Conservation (phyloP, 331 rosid species). For the Malus hybrid region DNA sequence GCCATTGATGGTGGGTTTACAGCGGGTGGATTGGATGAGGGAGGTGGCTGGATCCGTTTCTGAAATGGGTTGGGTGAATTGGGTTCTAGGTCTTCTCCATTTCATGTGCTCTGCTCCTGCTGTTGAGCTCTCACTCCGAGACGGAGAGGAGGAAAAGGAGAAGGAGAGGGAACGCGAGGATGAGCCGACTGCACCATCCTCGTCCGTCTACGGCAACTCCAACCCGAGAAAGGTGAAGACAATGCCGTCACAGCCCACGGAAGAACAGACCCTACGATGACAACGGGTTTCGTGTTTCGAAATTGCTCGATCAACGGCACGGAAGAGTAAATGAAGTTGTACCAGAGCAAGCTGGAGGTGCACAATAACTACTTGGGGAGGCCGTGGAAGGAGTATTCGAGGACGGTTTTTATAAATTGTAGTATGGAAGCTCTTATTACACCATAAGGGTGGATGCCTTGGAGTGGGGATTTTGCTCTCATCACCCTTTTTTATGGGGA, state of each 20-base stretch:
- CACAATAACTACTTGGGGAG: constrained; percentile 87
- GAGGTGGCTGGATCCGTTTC: constrained; percentile 59
- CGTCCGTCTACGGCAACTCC: constrained; percentile 55
- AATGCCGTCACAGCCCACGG: constrained; percentile 84
- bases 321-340: constrained; percentile 62
- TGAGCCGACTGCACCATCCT: constrained; percentile 39
- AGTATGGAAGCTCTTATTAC: constrained; percentile 43
- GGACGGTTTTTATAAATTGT: constrained; percentile 55
- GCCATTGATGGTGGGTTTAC: constrained; percentile 56
- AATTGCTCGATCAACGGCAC: constrained; percentile 82
- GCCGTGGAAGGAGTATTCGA: constrained; percentile 94
- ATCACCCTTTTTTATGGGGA: constrained; percentile 82
- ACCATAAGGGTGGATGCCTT: constrained; percentile 74
- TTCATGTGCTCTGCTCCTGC: constrained; percentile 39
- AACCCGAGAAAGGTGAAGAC: constrained; percentile 62
- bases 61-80: constrained; percentile 45
- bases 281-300: constrained; percentile 73
- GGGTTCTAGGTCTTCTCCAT: constrained; percentile 64
- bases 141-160: no score
- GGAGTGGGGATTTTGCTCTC: constrained; percentile 57
- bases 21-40: constrained; percentile 47
- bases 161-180: no score
- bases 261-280: constrained; percentile 79
- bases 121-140: constrained; percentile 11
- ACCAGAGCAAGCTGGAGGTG: constrained; percentile 55